Base-by-base conservation (phyloP, 2,329 filamentous ascomycete genomes). In the Didymella arachidicola region DNA sequence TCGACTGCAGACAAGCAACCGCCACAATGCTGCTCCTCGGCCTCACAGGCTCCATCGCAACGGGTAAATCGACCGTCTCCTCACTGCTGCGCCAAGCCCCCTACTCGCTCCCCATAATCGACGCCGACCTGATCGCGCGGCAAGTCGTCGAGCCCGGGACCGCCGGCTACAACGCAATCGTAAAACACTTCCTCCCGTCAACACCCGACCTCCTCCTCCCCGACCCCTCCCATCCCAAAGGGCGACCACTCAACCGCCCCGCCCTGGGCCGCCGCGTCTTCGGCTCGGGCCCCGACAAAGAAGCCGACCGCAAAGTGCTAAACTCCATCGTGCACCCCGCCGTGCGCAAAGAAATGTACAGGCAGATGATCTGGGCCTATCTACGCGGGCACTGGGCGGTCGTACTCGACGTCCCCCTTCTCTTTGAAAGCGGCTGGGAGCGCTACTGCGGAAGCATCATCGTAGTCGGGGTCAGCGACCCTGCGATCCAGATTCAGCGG, bases 11-110 rank as follows among this genome's bases (percentile, higher is more conserved):
- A 41, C 38, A 3, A 39, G 8, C n/a, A 8, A 19, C 18, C 36
- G 36, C 46, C 59, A 67, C 39, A 18, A 98, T 98, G 95, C 86
- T 98, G 47, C 88, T 99, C 72, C 93, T 99, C 70, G 95, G 95
- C 57, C 87, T 99, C 26, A 99, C 95, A 8, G 95, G 95, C 75
- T 97, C 93, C 61, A 98, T 99, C 74, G 95, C 95, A 60, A 99
- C 95, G 6, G 95, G 95, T 77, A 99, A 99, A 85, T 97, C 94
- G 44, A 99, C 94, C 66, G 93, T 97, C 54, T 97, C 95, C 27
- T 83, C 85, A 38, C 85, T 97, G 68, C 90, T 99, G 70, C 87
- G 90, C 49, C 83, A 86, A 4, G 82, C 91, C 5, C 95, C 94
- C 0, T 91, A 97, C 82, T 89, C 86, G 60, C 85, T 99, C 61